These are phyloP conservation scores for Penicillium paneum DNA, from an alignment of 2,329 filamentous ascomycete species.

Conservation along the genomic window DNA sequence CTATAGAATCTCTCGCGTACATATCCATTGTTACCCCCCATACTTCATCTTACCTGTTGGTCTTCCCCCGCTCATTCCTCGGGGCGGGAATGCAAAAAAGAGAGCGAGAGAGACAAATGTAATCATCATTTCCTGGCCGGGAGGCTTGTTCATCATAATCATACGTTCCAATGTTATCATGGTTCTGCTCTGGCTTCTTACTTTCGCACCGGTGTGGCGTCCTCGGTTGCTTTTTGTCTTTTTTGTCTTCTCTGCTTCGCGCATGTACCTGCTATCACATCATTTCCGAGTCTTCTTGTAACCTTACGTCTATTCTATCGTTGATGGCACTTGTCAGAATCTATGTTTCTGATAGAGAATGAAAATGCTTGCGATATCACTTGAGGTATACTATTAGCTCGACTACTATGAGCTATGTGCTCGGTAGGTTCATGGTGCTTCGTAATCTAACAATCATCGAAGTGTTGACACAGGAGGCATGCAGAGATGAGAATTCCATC, in stretches of 20 bases:
- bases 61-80: background rate
- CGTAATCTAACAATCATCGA: background rate
- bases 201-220: background rate
- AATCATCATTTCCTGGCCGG: background rate
- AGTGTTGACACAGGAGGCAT: too few species aligned
- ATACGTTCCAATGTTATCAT: background rate
- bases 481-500: background rate
- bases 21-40: conserved; percentile 5
- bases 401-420: background rate
- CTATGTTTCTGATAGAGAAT: background rate
- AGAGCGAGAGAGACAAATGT: conserved; percentile 1
- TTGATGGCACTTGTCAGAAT: background rate
- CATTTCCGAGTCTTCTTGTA: background rate
- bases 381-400: background rate
- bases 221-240: background rate
- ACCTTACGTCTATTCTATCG: background rate
- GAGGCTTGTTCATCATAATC: background rate
- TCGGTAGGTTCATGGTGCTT: background rate
- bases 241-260: too few species aligned
- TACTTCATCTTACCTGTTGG: background rate
- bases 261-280: too few species aligned
- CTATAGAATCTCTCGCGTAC: conserved; percentile 9
- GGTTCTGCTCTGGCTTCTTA: background rate
- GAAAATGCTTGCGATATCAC: background rate
- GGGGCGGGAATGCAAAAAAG: background rate